Percentiles rank a stretch among this genome's conserved stretches.
phyloP scores from a whole-genome alignment of 2,329 filamentous ascomycete genomes.

The Aspergillus pseudoterreus region DNA sequence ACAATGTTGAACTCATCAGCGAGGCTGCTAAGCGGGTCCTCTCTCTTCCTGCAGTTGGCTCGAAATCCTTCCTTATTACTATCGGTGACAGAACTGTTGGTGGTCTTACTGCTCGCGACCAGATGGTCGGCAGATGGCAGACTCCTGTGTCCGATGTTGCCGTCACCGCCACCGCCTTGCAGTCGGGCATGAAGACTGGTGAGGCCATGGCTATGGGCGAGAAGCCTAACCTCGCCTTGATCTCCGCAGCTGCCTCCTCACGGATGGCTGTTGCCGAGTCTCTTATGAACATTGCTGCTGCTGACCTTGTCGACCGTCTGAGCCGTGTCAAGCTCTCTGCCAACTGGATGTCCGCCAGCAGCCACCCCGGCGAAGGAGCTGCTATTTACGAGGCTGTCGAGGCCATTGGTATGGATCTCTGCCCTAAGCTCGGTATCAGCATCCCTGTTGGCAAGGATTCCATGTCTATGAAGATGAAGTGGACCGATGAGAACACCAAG shows the following conservation, averaged over 20 bases:
- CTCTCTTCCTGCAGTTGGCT: constrained; percentile 83
- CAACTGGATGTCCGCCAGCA: constrained; percentile 99
- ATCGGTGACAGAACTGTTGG: constrained; percentile 92
- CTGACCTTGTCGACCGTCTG: constrained; percentile 67
- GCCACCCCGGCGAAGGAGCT: constrained; percentile 86
- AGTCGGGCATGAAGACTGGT: constrained; percentile 68
- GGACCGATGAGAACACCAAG: constrained; percentile 67
- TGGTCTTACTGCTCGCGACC: constrained; percentile 81
- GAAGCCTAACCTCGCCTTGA: constrained; percentile 81
- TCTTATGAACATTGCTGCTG: constrained; percentile 87
- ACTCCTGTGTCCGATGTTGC: constrained; percentile 90
- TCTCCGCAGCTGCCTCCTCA: constrained; percentile 84
- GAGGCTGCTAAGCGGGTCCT: constrained; percentile 81
- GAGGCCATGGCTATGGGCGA: constrained; percentile 99
- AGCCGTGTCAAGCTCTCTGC: constrained; percentile 82
- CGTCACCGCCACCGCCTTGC: constrained; percentile 80
- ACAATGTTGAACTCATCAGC: constrained; percentile 45
- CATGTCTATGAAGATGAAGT: constrained; percentile 97
- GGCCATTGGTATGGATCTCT: constrained; percentile 88
- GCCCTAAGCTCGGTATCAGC: constrained; percentile 81
- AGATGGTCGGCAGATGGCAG: constrained; percentile 97
- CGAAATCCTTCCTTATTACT: constrained; percentile 94
- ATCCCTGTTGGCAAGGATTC: constrained; percentile 98
- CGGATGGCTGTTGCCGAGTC: constrained; percentile 96
- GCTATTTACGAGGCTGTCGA: constrained; percentile 90